A percentile compares a stretch with the other conserved stretches of the same genome.
phyloP scores from a whole-genome alignment of 768 basidiomycete genomes.

The Suillus decipiens region DNA sequence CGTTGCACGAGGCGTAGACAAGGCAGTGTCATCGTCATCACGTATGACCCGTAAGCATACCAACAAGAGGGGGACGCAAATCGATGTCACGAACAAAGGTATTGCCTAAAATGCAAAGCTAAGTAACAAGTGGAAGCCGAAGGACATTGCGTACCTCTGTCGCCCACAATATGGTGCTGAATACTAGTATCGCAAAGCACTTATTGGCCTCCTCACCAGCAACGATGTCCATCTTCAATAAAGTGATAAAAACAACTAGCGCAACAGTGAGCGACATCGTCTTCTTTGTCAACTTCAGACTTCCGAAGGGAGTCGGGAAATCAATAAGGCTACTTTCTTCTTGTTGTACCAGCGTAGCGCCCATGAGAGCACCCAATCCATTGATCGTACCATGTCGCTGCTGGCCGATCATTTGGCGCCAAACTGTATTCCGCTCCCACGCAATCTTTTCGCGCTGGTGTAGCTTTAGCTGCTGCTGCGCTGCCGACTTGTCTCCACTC shows the following conservation, averaged over 20 bases:
- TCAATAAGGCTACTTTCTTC: conserved; percentile 38
- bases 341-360: conserved; percentile 48
- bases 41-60: conserved; percentile 84
- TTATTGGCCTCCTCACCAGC: conserved; percentile 75
- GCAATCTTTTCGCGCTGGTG: conserved; percentile 93
- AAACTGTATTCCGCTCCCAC: conserved; percentile 97
- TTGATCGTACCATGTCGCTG: conserved; percentile 60
- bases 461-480: conserved; percentile 79
- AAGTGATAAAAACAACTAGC: conserved; percentile 51
- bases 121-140: not conserved
- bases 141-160: conserved; percentile 69
- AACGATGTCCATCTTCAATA: conserved; percentile 64
- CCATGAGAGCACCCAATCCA: conserved; percentile 38
- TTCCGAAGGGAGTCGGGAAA: conserved; percentile 67
- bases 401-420: conserved; percentile 91
- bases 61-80: conserved; percentile 83
- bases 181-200: conserved; percentile 86
- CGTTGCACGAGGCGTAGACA: conserved; percentile 72
- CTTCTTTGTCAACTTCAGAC: conserved; percentile 63
- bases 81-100: conserved; percentile 96
- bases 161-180: conserved; percentile 95
- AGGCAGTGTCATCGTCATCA: conserved; percentile 47
- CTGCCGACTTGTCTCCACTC: conserved; percentile 62
- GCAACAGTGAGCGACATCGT: conserved; percentile 61
- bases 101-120: conserved; percentile 65